Evolutionary conservation across 805 yeast genomes (phyloP).

Genomic region (Candida schatavii): DNA sequence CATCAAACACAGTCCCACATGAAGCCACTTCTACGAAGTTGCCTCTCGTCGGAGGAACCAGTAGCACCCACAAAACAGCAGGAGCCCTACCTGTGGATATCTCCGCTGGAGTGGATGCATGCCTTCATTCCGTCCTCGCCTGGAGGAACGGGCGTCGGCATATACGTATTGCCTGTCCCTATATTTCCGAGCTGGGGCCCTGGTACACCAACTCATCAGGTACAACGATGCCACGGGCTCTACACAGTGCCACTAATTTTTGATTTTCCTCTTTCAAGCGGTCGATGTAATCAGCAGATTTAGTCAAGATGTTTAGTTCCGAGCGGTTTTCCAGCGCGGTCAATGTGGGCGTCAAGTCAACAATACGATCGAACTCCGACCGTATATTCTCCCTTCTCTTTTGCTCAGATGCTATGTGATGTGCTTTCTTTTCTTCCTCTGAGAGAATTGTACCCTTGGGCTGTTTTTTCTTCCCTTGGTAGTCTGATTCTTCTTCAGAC

Average conservation of each 20-base stretch:
- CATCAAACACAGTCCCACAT: too few species aligned
- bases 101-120: too few species aligned
- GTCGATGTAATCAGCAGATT: slow-evolving; percentile 56
- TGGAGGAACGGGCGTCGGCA: too few species aligned
- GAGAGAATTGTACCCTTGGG: slow-evolving; percentile 28
- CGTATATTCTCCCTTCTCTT: slow-evolving; percentile 83
- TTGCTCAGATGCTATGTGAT: slow-evolving; percentile 83
- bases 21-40: too few species aligned
- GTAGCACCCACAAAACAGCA: too few species aligned
- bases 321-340: slow-evolving; percentile 71
- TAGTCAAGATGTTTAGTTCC: slow-evolving; percentile 70
- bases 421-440: slow-evolving; percentile 46
- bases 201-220: slow-evolving; percentile 38
- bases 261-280: slow-evolving; percentile 50
- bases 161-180: too few species aligned
- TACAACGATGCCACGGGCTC: slow-evolving; percentile 36
- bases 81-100: too few species aligned
- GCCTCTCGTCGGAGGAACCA: too few species aligned
- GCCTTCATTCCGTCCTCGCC: too few species aligned
- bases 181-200: slow-evolving; percentile 21
- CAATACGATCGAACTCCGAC: slow-evolving; percentile 74
- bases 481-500: slow-evolving; percentile 4
- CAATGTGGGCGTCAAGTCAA: slow-evolving; percentile 71
- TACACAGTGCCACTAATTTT: slow-evolving; percentile 40
- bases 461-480: slow-evolving; percentile 14